Evolutionary conservation across 352 stramenopile genomes (phyloP), one percentile per base, ranked within the genome.

Genomic region (Globisporangium alternatum): DNA sequence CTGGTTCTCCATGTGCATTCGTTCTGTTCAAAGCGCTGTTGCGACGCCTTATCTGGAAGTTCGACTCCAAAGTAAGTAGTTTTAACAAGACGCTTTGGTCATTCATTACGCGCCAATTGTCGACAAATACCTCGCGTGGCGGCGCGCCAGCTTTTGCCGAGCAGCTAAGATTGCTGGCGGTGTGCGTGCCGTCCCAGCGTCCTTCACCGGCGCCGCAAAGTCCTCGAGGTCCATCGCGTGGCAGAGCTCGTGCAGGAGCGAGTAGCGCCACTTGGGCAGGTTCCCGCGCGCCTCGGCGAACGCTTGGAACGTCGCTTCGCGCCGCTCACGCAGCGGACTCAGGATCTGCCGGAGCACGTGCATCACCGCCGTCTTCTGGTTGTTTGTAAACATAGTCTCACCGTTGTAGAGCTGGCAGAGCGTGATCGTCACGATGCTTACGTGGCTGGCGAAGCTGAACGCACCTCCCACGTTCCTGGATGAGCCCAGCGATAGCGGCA

Each of bases 321-420:
- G 59, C 5, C 28, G 47, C 76, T 59, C 17, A 1, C 35, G 25
- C 19, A 65, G 28, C 10, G 59, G 48, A 10, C 25, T 17, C 25
- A 65, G 28, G 6, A 59, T 28, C 9, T 4, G 35, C 15, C 60
- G 49, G 8, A 65, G 49, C 17, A 25, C 48, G 0, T 3, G 9
- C 2, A n/a, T 17, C 5, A 65, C 13, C 6, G 28, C 17, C 1
- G 5, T 3, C 22, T 15, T 33, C 48, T 49, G 12, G n/a, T 25
- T 56, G 31, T 41, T 51, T 2, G 48, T 52, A 8, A 65, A 65
- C 45, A 49, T 35, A 0, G 59, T 59, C 22, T 59, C 59, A 2
- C 59, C 59, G 25, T 65, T 65, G 48, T 31, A 65, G 22, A 59
- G 48, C 35, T 53, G 48, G 17, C 35, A 65, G 5, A 22, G 54